Conservation (phyloP, 495 filamentous ascomycete species). For the Penicillium roqueforti region DNA sequence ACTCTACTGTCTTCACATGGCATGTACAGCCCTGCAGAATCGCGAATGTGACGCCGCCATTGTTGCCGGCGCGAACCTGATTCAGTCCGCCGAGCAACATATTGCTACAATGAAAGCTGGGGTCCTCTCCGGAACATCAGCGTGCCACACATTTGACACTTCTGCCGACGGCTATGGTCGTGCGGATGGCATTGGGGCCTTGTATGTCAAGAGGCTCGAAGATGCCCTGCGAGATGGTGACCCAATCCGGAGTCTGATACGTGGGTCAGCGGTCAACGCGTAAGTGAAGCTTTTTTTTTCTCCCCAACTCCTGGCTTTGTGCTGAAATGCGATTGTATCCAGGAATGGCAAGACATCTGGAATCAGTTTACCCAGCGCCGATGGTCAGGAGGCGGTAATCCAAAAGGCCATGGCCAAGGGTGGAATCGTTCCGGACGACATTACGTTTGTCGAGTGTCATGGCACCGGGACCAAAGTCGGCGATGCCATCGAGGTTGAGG, state of each 20-base stretch:
- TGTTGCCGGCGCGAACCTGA: not conserved
- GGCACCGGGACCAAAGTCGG: not conserved
- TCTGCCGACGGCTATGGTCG: not conserved
- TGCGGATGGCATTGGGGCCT: not conserved
- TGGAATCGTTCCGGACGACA: too few relatives aligned
- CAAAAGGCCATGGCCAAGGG: not conserved
- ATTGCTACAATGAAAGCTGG: not conserved
- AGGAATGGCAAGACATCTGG: not conserved
- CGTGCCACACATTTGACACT: not conserved
- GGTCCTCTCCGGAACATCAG: not conserved
- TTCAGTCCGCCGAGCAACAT: not conserved
- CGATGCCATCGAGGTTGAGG: not conserved
- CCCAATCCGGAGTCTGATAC: not conserved
- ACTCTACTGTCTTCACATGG: slow-evolving; percentile 2
- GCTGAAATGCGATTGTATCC: too few relatives aligned
- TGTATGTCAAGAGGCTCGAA: not conserved
- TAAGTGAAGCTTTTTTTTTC: not conserved
- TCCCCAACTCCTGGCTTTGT: too few relatives aligned
- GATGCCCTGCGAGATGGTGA: not conserved
- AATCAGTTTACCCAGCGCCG: not conserved
- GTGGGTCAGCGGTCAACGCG: not conserved
- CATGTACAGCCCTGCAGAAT: not conserved
- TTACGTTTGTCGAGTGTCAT: not conserved
- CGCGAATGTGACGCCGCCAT: slow-evolving; percentile 1
- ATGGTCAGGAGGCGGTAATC: not conserved